phyloP scores from a whole-genome alignment of 768 basidiomycete species.

The Suillus clintonianus region DNA sequence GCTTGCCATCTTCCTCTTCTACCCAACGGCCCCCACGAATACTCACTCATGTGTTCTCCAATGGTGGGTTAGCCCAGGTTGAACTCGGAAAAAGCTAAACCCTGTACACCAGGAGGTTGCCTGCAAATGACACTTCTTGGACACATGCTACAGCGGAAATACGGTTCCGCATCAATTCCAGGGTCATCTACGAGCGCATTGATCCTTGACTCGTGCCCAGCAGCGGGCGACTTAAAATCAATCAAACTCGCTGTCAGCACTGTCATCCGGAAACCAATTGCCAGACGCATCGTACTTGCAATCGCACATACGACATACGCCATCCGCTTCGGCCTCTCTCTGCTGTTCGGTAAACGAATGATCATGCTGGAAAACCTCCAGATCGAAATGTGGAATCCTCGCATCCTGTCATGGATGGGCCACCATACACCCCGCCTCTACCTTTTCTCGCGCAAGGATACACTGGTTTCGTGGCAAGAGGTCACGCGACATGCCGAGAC shows the following conservation, averaged over 20 bases:
- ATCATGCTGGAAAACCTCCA: constrained; percentile 6
- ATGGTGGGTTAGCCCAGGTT: constrained; percentile 17
- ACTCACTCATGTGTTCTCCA: constrained; percentile 31
- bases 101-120: constrained; percentile 19
- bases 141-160: constrained; percentile 19
- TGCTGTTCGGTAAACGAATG: constrained; percentile 19
- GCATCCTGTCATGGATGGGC: constrained; percentile 33
- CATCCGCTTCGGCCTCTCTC: constrained; percentile 8
- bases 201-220: constrained; percentile 27
- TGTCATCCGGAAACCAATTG: constrained; percentile 21
- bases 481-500: constrained; percentile 27
- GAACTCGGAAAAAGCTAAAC: background rate
- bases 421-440: constrained; percentile 36
- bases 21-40: constrained; percentile 15
- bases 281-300: constrained; percentile 12
- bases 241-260: constrained; percentile 19
- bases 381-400: constrained; percentile 18
- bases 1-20: constrained; percentile 10
- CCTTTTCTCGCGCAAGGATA: constrained; percentile 34
- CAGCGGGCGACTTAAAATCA: constrained; percentile 10
- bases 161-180: constrained; percentile 9
- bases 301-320: constrained; percentile 15
- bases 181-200: constrained; percentile 14
- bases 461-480: constrained; percentile 27
- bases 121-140: constrained; percentile 21